Percentiles rank a stretch among this genome's conserved stretches.
phyloP scores from a whole-genome alignment of 345 rosid genomes.

The Gossypium sturtianum region DNA sequence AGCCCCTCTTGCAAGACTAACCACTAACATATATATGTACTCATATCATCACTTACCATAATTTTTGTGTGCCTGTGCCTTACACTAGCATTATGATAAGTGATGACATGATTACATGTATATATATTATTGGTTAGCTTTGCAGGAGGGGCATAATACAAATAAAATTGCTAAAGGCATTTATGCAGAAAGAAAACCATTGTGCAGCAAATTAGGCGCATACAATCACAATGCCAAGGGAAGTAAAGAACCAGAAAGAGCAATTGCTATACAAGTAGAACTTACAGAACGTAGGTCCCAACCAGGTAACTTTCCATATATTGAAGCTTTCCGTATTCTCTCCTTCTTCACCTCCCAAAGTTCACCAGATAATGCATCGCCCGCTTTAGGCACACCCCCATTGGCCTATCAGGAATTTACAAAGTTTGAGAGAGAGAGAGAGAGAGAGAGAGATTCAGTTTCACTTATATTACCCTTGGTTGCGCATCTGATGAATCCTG shows the following conservation, averaged over 20 bases:
- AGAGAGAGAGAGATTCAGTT: background rate
- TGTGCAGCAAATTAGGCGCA: background rate
- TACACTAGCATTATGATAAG: background rate
- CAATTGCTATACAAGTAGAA: conserved; percentile 22
- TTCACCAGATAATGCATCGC: conserved; percentile 95
- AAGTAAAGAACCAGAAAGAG: background rate
- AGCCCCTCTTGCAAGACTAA: background rate
- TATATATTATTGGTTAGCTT: background rate
- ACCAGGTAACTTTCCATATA: conserved; percentile 74
- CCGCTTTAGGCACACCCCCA: conserved; percentile 76
- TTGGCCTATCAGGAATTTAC: conserved; percentile 44
- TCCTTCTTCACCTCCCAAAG: conserved; percentile 87
- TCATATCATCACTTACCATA: background rate
- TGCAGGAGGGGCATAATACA: background rate
- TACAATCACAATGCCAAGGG: background rate
- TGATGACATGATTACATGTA: background rate
- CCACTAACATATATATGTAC: background rate
- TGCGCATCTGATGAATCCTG: conserved; percentile 92
- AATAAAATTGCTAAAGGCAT: background rate
- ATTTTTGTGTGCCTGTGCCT: background rate
- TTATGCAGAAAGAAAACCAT: background rate
- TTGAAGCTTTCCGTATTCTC: conserved; percentile 81
- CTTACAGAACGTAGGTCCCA: conserved; percentile 99
- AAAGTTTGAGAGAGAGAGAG: background rate
- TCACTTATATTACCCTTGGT: conserved; percentile 48